A percentile compares a stretch with the other conserved stretches of the same genome.
Evolutionary conservation across 768 basidiomycete genomes (phyloP).

Genomic region (Hericium rajendrae): DNA sequence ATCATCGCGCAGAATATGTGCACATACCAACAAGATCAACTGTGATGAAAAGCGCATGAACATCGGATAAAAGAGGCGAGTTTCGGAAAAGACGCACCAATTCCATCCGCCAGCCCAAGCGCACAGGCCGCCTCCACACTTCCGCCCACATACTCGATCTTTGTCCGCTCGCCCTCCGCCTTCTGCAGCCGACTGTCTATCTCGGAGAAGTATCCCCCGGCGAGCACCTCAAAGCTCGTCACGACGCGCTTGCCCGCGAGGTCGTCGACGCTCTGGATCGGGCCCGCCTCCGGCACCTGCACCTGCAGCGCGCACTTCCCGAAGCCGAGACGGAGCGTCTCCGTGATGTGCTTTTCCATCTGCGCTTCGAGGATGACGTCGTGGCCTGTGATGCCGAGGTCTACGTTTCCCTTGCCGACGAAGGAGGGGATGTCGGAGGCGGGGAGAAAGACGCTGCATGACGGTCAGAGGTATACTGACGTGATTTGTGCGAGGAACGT

Average conservation of each 20-base stretch:
- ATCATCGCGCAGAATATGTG: neutral
- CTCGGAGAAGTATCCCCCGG: conserved; percentile 64
- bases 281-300: conserved; percentile 75
- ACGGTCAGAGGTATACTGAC: neutral
- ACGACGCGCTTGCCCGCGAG: conserved; percentile 89
- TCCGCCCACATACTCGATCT: conserved; percentile 92
- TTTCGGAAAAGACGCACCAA: conserved; percentile 45
- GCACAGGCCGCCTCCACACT: conserved; percentile 98
- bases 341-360: conserved; percentile 70
- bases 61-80: neutral
- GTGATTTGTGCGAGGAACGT: neutral
- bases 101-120: conserved; percentile 92
- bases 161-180: conserved; percentile 52
- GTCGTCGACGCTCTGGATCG: conserved; percentile 63
- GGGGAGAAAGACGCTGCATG: conserved; percentile 82
- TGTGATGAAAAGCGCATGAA: conserved; percentile 22
- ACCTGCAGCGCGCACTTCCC: conserved; percentile 87
- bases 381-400: conserved; percentile 95
- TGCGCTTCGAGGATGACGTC: conserved; percentile 90
- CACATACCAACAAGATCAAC: conserved; percentile 92
- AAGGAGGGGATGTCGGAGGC: conserved; percentile 97
- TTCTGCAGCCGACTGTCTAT: conserved; percentile 49
- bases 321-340: conserved; percentile 79
- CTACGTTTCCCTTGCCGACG: conserved; percentile 94
- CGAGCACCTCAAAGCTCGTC: conserved; percentile 89